These are phyloP conservation scores for Chloris gayana DNA, from an alignment of 176 grass and related monocot species.

Conservation along the genomic window DNA sequence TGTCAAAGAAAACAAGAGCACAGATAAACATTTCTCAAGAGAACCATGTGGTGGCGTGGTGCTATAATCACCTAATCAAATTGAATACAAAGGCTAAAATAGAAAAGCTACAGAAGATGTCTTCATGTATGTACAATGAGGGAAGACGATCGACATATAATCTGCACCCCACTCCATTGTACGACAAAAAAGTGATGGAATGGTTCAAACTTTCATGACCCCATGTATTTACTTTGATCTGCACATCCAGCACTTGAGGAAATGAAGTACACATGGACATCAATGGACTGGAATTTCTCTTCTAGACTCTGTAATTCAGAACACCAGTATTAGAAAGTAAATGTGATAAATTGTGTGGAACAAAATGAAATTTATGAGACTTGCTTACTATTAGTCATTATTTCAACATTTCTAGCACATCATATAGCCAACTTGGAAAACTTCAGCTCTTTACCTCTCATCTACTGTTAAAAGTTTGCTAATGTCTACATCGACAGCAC, in stretches of 20 bases:
- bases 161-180: not conserved
- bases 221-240: not conserved
- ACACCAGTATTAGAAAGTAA: not conserved
- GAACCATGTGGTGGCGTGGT: not conserved
- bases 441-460: not conserved
- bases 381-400: not conserved
- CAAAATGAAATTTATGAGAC: not conserved
- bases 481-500: not conserved
- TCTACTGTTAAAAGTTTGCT: slow-evolving; percentile 1
- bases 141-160: not conserved
- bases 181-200: not conserved
- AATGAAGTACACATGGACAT: not conserved
- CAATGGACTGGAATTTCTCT: not conserved
- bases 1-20: not conserved
- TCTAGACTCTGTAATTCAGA: slow-evolving; percentile 32
- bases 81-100: not conserved
- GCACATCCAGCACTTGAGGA: not conserved
- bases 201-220: not conserved
- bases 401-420: not conserved
- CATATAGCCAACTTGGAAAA: not conserved
- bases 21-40: not conserved
- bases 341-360: not conserved
- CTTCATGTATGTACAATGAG: not conserved
- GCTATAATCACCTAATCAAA: not conserved
- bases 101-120: slow-evolving; percentile 6